phyloP scores from a whole-genome alignment of 2,329 filamentous ascomycete species.

The Alternaria sp. region DNA sequence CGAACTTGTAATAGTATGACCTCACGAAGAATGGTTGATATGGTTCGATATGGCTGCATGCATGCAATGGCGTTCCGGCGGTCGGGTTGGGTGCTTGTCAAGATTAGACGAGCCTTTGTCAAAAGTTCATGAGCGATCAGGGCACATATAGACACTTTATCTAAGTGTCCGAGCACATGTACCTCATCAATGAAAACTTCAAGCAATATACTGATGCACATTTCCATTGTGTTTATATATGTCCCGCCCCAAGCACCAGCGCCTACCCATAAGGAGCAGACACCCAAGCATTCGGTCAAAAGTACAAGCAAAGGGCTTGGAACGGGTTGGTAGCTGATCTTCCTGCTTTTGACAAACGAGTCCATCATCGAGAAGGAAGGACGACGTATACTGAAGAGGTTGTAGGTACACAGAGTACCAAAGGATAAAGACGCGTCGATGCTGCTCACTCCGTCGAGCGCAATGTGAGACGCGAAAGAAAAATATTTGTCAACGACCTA shows the following conservation, averaged over 20 bases:
- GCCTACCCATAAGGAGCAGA: slow-evolving; percentile 25
- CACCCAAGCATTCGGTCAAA: slow-evolving; percentile 40
- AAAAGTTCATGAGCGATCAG: slow-evolving; percentile 18
- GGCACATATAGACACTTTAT: slow-evolving; percentile 4
- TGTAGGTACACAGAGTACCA: neutral
- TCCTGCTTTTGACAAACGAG: slow-evolving; percentile 44
- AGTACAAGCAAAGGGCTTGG: slow-evolving; percentile 28
- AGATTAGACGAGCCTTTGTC: slow-evolving; percentile 15
- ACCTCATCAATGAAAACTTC: slow-evolving; percentile 13
- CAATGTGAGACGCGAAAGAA: neutral
- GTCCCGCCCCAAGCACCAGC: slow-evolving; percentile 28
- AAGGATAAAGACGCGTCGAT: neutral
- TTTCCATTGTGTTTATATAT: neutral
- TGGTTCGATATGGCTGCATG: slow-evolving; percentile 33
- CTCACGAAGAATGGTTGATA: slow-evolving; percentile 26
- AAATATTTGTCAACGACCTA: neutral
- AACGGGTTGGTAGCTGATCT: slow-evolving; percentile 23
- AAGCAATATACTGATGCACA: neutral
- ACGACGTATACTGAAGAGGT: slow-evolving; percentile 46
- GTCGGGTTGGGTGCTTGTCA: slow-evolving; percentile 22
- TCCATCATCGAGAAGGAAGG: slow-evolving; percentile 36
- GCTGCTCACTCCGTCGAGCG: neutral
- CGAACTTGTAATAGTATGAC: slow-evolving; percentile 41
- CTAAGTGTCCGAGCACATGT: slow-evolving; percentile 5
- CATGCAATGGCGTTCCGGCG: slow-evolving; percentile 48